phyloP scores from a whole-genome alignment of 176 grass and related monocot species.

The Pontederia paniculata region DNA sequence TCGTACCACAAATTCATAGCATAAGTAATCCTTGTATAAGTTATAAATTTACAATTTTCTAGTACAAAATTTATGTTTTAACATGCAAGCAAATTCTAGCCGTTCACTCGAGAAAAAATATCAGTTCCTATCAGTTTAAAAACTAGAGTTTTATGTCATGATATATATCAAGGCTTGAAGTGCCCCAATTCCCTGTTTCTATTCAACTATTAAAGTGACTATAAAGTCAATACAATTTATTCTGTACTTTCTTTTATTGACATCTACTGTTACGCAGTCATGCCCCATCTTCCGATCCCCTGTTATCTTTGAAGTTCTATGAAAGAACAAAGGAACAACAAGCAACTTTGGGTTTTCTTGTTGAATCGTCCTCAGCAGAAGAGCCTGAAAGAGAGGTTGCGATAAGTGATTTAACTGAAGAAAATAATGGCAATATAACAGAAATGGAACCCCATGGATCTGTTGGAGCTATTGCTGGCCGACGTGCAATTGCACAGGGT shows the following conservation, averaged over 20 bases:
- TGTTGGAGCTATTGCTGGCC: conserved; percentile 75
- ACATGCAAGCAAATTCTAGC: too few relatives aligned
- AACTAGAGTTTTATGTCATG: too few relatives aligned
- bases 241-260: background rate
- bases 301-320: conserved; percentile 68
- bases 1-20: too few relatives aligned
- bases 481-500: conserved; percentile 79
- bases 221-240: too few relatives aligned
- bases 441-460: conserved; percentile 48
- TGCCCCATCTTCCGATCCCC: conserved; percentile 62
- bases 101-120: too few relatives aligned
- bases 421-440: conserved; percentile 17
- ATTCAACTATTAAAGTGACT: too few relatives aligned
- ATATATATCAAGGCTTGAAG: too few relatives aligned
- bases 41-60: too few relatives aligned
- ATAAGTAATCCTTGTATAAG: too few relatives aligned
- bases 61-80: too few relatives aligned
- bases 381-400: conserved; percentile 29
- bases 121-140: too few relatives aligned
- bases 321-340: conserved; percentile 74
- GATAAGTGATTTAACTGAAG: conserved; percentile 21
- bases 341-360: conserved; percentile 71
- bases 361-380: conserved; percentile 34
- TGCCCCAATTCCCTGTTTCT: too few relatives aligned
- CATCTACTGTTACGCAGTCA: conserved; percentile 19